Percentiles rank a stretch among this genome's conserved stretches.
These are phyloP conservation scores for Vanrija humicola DNA, from an alignment of 1,284 basidiomycete genomes.

Conservation along the genomic window DNA sequence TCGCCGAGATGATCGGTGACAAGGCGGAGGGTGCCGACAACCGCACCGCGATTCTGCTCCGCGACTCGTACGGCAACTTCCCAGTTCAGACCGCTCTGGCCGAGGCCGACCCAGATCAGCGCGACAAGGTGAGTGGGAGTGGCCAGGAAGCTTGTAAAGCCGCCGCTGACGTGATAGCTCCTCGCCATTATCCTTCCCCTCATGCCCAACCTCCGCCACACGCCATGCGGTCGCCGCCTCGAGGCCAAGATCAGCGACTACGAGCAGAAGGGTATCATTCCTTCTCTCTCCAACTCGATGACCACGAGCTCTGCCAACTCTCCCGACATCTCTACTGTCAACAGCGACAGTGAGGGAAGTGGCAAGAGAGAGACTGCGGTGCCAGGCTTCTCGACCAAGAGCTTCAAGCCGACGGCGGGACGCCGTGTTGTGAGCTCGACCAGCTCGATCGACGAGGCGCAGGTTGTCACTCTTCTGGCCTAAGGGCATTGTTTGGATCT, in stretches of 20 bases:
- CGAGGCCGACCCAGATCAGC: constrained; percentile 30
- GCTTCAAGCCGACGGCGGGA: not conserved
- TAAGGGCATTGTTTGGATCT: not conserved
- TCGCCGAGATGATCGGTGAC: constrained; percentile 64
- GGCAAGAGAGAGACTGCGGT: not conserved
- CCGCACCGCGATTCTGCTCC: constrained; percentile 28
- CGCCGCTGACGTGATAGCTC: constrained; percentile 15
- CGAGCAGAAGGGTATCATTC: constrained; percentile 13
- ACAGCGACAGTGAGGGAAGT: not conserved
- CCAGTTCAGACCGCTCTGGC: constrained; percentile 40
- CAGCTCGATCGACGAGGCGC: constrained; percentile 1
- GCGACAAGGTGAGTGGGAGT: constrained; percentile 20
- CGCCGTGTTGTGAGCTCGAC: constrained; percentile 6
- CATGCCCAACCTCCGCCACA: constrained; percentile 33
- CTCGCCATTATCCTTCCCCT: constrained; percentile 33
- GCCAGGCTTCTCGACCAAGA: not conserved
- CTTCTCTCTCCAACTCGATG: not conserved
- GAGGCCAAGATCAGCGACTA: constrained; percentile 26
- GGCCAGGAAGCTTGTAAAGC: too few relatives aligned
- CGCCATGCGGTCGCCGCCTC: constrained; percentile 42
- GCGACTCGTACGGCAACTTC: constrained; percentile 44
- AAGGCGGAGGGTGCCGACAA: constrained; percentile 23
- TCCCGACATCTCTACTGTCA: not conserved
- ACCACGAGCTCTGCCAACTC: not conserved
- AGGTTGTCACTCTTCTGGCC: not conserved